Base-by-base conservation (phyloP, 306 rosid genomes). In the Cajanus cajan region DNA sequence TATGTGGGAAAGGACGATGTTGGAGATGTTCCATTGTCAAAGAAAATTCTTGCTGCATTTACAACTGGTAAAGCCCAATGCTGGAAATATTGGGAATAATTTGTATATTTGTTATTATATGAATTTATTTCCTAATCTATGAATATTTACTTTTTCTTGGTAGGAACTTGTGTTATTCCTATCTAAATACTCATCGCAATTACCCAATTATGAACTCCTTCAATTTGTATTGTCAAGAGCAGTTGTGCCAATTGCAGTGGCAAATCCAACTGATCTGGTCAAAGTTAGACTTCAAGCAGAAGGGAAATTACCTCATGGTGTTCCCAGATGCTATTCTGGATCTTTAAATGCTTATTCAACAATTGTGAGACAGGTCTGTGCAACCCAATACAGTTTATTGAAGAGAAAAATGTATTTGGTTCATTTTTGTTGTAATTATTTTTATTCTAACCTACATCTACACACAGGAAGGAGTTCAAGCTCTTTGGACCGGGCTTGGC, bases 401-500 rank as follows among this genome's bases (percentile, higher is more conserved):
- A n/a, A n/a, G n/a, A n/a, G n/a, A n/a, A n/a, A n/a, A n/a, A 36
- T 33, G 18, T 16, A 40, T 14, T 71, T 44, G 33, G 22, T n/a
- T 18, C 22, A 8, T 51, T 73, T 80, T 21, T 44, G 45, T 73
- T 41, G 66, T 68, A 41, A 13, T 44, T 33, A 36, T 54, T 2
- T 51, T 50, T 82, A 71, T 66, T 80, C 74, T n/a, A 65, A 41
- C 41, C 25, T 39, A 39, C 69, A 76, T 59, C 39, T 39, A 70
- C 37, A 19, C 69, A 40, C 82, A 95, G 98, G 98, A 95, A 85
- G 98, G 98, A 83, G 43, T 92, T 65, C 76, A 83, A 62, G 96
- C 95, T n/a, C 97, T 95, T 45, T 95, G 98, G 98, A 95, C 98
- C 55, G 98, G 98, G 43, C 11, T 95, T 36, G 98, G 98, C 78